Conservation (phyloP, 768 basidiomycete genomes). For the Suillus clintonianus region DNA sequence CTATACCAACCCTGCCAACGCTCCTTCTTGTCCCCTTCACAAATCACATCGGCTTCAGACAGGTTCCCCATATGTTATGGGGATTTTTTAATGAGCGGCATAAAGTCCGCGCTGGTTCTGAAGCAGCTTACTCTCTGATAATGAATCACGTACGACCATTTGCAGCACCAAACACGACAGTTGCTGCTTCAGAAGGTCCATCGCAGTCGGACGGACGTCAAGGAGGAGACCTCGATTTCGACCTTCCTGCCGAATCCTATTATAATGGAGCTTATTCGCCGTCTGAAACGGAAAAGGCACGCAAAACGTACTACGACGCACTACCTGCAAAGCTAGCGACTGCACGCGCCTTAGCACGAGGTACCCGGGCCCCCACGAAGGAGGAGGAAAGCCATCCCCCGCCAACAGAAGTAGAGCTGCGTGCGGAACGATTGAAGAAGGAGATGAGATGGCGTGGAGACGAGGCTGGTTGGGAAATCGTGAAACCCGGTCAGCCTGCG, state of each 20-base stretch:
- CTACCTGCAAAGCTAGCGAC: constrained; percentile 66
- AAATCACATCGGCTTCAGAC: constrained; percentile 77
- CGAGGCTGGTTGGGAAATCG: constrained; percentile 75
- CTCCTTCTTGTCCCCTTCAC: constrained; percentile 75
- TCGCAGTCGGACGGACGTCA: constrained; percentile 11
- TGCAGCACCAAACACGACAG: constrained; percentile 29
- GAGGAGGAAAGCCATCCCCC: constrained; percentile 79
- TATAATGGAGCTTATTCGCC: constrained; percentile 67
- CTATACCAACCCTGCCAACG: constrained; percentile 75
- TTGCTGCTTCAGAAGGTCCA: constrained; percentile 17
- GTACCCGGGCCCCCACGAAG: constrained; percentile 81
- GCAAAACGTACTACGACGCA: constrained; percentile 74
- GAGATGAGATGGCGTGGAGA: constrained; percentile 86
- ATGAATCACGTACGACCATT: constrained; percentile 64
- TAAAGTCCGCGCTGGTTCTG: constrained; percentile 77
- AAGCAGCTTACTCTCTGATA: constrained; percentile 79
- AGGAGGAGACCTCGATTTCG: constrained; percentile 75
- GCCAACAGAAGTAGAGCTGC: constrained; percentile 84
- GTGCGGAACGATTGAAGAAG: constrained; percentile 86
- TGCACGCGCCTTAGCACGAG: constrained; percentile 74
- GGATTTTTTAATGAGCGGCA: constrained; percentile 89
- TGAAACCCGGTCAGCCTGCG: constrained; percentile 61
- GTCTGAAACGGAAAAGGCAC: constrained; percentile 63
- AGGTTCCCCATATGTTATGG: constrained; percentile 88
- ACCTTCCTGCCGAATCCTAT: constrained; percentile 61